Evolutionary conservation across 345 rosid species (phyloP).

Genomic region (Cardamine occulta): DNA sequence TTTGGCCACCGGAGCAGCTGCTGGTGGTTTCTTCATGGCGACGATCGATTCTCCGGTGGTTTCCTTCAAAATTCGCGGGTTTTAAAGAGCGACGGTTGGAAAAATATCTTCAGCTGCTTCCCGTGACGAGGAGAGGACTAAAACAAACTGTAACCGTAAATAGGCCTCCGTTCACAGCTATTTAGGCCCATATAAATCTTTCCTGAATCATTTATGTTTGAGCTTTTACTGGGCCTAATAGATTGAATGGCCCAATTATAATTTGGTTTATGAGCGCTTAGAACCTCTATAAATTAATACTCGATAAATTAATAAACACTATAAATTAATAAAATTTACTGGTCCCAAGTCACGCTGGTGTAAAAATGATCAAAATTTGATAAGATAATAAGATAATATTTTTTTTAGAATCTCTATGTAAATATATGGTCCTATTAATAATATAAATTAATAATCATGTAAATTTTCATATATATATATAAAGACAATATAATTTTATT

Average conservation of each 20-base stretch:
- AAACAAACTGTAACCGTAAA: not conserved
- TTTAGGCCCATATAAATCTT: not conserved
- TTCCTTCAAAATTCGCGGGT: constrained; percentile 12
- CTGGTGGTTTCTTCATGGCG: constrained; percentile 30
- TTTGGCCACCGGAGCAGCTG: not conserved
- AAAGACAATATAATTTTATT: too few relatives aligned
- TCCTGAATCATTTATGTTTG: not conserved
- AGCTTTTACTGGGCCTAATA: not conserved
- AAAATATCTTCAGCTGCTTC: constrained; percentile 24
- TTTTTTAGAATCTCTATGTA: too few relatives aligned
- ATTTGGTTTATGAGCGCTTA: constrained; percentile 62
- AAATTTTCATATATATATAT: too few relatives aligned
- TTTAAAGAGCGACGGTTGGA: constrained; percentile 7
- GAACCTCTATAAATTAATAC: too few relatives aligned
- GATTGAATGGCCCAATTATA: constrained; percentile 63
- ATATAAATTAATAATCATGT: too few relatives aligned
- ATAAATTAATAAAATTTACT: too few relatives aligned
- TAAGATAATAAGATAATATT: too few relatives aligned
- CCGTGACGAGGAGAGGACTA: not conserved
- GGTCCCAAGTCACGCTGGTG: too few relatives aligned
- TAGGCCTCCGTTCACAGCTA: not conserved
- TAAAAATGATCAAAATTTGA: too few relatives aligned
- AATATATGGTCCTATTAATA: too few relatives aligned
- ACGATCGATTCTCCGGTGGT: constrained; percentile 17
- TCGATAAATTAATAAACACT: too few relatives aligned